Conservation (phyloP, 768 basidiomycete genomes). For the Kwoniella mangroviensis region DNA sequence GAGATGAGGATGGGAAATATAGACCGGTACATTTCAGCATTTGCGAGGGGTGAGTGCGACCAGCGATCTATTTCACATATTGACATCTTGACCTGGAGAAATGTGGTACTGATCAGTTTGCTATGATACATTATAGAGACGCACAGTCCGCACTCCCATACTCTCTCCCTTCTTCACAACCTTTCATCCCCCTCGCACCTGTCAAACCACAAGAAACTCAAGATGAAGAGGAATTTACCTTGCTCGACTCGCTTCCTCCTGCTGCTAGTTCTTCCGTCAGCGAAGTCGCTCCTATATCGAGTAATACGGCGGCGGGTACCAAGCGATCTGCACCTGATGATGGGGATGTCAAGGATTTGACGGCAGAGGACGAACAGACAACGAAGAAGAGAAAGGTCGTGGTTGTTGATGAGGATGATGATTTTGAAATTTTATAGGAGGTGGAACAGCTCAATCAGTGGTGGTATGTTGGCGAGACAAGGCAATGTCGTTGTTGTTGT, state of each 20-base stretch:
- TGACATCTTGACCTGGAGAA: too few relatives aligned
- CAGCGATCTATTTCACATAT: not conserved
- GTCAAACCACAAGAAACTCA: conserved; percentile 14
- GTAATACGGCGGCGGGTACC: conserved; percentile 15
- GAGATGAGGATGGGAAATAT: conserved; percentile 81
- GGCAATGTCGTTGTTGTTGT: not conserved
- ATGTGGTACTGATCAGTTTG: too few relatives aligned
- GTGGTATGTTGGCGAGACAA: not conserved
- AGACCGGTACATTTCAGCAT: conserved; percentile 74
- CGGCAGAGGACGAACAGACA: conserved; percentile 29
- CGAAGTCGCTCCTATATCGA: conserved; percentile 22
- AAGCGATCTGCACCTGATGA: conserved; percentile 49
- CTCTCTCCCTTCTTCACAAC: conserved; percentile 15
- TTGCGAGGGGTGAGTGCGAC: conserved; percentile 61
- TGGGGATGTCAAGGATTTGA: conserved; percentile 31
- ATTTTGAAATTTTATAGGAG: conserved; percentile 36
- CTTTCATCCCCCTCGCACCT: conserved; percentile 26
- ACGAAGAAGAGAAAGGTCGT: conserved; percentile 24
- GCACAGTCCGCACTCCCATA: conserved; percentile 16
- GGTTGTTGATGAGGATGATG: conserved; percentile 39
- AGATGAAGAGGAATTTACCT: conserved; percentile 9
- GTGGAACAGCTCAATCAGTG: not conserved
- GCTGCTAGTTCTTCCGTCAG: conserved; percentile 12
- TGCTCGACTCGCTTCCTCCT: conserved; percentile 11
- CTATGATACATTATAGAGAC: conserved; percentile 18